Conservation (phyloP, 768 basidiomycete genomes). For the Boletus reticuloceps region DNA sequence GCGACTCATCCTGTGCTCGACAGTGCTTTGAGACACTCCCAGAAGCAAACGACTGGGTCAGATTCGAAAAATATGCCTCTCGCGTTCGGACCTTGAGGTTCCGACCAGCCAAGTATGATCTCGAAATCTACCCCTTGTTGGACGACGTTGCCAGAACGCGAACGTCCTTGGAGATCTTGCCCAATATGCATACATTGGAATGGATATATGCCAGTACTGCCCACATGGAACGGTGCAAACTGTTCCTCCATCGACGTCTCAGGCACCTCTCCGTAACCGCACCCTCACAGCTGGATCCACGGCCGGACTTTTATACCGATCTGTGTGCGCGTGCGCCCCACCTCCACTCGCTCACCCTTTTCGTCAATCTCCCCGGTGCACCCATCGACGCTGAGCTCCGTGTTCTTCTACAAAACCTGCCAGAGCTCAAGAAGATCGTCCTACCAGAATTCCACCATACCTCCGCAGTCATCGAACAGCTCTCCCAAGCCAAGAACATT, state of each 20-base stretch:
- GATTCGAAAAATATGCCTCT: slow-evolving; percentile 52
- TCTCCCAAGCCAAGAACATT: slow-evolving; percentile 45
- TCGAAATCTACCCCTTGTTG: slow-evolving; percentile 22
- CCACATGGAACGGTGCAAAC: slow-evolving; percentile 37
- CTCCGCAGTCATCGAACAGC: slow-evolving; percentile 41
- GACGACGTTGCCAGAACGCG: slow-evolving; percentile 59
- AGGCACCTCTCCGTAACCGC: slow-evolving; percentile 37
- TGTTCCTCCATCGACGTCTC: slow-evolving; percentile 60
- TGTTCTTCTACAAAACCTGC: slow-evolving; percentile 39
- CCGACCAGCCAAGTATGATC: slow-evolving; percentile 9
- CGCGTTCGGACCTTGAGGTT: slow-evolving; percentile 43
- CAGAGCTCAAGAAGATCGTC: slow-evolving; percentile 45
- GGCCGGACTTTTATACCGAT: slow-evolving; percentile 32
- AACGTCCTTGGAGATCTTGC: slow-evolving; percentile 50
- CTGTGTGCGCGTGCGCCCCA: slow-evolving; percentile 50
- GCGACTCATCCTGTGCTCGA: not conserved
- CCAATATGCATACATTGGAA: slow-evolving; percentile 49
- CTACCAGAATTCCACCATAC: slow-evolving; percentile 55
- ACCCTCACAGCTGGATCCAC: slow-evolving; percentile 14
- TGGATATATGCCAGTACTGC: slow-evolving; percentile 38
- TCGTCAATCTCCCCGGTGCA: slow-evolving; percentile 38
- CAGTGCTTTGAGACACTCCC: slow-evolving; percentile 44
- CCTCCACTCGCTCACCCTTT: slow-evolving; percentile 46
- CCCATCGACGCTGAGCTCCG: slow-evolving; percentile 41
- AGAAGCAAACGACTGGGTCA: slow-evolving; percentile 50